phyloP scores from a whole-genome alignment of 1,284 basidiomycete genomes.

The Fistulina hepatica region DNA sequence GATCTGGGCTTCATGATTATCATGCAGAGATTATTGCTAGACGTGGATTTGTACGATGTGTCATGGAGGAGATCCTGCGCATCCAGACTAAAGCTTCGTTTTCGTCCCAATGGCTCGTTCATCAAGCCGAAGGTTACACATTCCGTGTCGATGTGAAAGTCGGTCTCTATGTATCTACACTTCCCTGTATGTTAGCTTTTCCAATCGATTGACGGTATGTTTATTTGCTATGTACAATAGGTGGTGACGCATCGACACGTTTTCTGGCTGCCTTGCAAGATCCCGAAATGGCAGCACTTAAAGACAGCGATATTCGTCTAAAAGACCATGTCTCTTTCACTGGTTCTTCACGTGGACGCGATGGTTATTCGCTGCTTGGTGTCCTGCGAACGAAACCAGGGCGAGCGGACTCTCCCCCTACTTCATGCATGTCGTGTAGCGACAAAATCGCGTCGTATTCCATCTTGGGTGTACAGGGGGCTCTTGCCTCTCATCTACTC shows the following conservation, averaged over 20 bases:
- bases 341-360: conserved; percentile 58
- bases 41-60: conserved; percentile 72
- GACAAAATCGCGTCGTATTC: conserved; percentile 86
- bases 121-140: conserved; percentile 30
- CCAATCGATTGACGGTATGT: conserved; percentile 9
- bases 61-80: conserved; percentile 56
- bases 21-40: conserved; percentile 88
- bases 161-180: conserved; percentile 76
- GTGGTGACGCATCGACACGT: conserved; percentile 84
- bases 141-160: conserved; percentile 43
- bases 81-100: conserved; percentile 12
- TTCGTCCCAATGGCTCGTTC: conserved; percentile 36
- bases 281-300: conserved; percentile 54
- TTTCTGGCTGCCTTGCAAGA: conserved; percentile 66
- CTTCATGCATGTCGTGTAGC: conserved; percentile 78
- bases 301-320: conserved; percentile 35
- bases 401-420: conserved; percentile 72
- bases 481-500: conserved; percentile 44
- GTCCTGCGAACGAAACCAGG: conserved; percentile 86
- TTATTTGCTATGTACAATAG: conserved; percentile 28
- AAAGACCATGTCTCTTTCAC: conserved; percentile 26
- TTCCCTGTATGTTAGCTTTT: conserved; percentile 61
- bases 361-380: conserved; percentile 64
- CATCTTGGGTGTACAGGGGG: conserved; percentile 78
- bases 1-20: conserved; percentile 79